Conservation (phyloP, 1,139 yeast genomes). For the Geotrichum phurueaensis region DNA sequence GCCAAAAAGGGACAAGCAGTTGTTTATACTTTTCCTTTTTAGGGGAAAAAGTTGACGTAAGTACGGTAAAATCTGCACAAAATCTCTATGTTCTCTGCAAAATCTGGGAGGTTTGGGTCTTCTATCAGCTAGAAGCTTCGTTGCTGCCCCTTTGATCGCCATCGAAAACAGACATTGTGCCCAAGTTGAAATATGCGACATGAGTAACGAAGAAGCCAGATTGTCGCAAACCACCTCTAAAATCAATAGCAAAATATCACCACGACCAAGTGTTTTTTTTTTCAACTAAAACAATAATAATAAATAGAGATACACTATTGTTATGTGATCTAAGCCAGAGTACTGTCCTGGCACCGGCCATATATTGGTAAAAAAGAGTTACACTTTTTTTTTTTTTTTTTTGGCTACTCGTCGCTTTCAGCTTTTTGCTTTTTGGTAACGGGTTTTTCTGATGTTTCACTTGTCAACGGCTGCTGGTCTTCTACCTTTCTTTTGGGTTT, state of each 20-base stretch:
- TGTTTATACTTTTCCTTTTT: background rate
- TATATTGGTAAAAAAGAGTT: background rate
- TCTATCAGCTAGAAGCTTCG: background rate
- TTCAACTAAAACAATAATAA: background rate
- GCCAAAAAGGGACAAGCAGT: background rate
- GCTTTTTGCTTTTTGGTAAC: constrained; percentile 8
- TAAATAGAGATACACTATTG: background rate
- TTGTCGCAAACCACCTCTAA: background rate
- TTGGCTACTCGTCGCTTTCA: background rate
- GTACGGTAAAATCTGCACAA: background rate
- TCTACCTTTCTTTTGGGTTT: constrained; percentile 31
- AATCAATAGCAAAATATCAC: background rate
- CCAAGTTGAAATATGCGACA: background rate
- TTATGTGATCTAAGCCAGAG: background rate
- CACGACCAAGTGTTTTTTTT: background rate
- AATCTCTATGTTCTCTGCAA: background rate
- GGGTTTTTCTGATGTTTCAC: background rate
- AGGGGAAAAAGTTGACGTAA: background rate
- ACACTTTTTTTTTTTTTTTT: background rate
- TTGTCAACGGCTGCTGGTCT: constrained; percentile 3
- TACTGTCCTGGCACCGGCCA: background rate
- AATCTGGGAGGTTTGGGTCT: background rate
- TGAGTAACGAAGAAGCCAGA: background rate
- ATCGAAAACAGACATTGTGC: background rate
- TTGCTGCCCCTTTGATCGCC: background rate